Evolutionary conservation across 306 rosid species (phyloP).

Genomic region (Prunus mume): DNA sequence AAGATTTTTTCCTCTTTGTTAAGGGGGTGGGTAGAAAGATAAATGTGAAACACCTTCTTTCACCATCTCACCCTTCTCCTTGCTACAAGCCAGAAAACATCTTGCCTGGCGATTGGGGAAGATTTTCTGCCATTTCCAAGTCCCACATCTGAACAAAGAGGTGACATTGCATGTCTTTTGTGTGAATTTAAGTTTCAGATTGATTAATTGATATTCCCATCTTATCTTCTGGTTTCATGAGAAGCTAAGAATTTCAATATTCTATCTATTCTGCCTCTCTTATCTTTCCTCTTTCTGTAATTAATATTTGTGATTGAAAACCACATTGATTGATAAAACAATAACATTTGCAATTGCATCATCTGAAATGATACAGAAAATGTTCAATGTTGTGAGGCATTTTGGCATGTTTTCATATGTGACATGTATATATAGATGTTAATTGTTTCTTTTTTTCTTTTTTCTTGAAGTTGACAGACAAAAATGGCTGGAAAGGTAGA

Average conservation of each 20-base stretch:
- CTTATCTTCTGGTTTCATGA: background rate
- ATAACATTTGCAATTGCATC: no score
- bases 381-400: no score
- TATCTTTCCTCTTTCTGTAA: no score
- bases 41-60: background rate
- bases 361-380: no score
- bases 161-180: background rate
- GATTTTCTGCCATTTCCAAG: constrained; percentile 2
- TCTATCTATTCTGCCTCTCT: no score
- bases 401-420: no score
- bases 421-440: no score
- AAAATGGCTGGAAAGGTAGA: constrained; percentile 42
- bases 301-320: no score
- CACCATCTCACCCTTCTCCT: constrained; percentile 20
- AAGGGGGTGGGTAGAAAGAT: background rate
- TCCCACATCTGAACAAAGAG: background rate
- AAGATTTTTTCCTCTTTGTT: background rate
- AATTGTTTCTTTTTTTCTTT: background rate
- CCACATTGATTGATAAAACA: no score
- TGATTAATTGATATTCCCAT: no score
- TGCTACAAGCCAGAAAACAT: background rate
- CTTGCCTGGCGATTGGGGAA: background rate
- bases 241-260: no score
- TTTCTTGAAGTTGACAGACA: background rate
- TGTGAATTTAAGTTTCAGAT: background rate